phyloP scores from a whole-genome alignment of 805 yeast genomes.

The Schizosaccharomyces lindneri region DNA sequence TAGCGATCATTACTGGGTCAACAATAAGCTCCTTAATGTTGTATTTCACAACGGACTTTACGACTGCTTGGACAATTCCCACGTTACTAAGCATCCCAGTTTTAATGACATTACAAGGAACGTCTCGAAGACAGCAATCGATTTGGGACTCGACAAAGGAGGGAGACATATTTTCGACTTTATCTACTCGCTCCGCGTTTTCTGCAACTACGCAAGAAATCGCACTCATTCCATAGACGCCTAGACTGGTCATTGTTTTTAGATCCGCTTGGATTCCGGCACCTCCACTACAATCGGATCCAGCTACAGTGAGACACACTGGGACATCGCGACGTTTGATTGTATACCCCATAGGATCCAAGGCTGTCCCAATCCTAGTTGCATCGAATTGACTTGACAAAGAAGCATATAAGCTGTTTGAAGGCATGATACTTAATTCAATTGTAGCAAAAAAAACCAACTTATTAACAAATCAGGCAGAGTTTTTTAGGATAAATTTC shows the following conservation, averaged over 20 bases:
- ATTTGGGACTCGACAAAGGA: conserved; percentile 25
- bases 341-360: not conserved
- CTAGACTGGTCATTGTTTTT: not conserved
- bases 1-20: conserved; percentile 69
- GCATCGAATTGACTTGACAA: not conserved
- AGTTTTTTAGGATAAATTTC: too few relatives aligned
- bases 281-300: conserved; percentile 3
- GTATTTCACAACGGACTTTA: conserved; percentile 15
- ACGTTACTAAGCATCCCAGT: conserved; percentile 40
- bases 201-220: conserved; percentile 64
- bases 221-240: conserved; percentile 40
- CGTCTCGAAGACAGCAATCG: conserved; percentile 31
- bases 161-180: conserved; percentile 18
- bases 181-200: conserved; percentile 26
- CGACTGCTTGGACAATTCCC: conserved; percentile 27
- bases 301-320: conserved; percentile 1
- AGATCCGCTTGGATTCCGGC: conserved; percentile 3
- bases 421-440: not conserved
- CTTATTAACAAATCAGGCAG: too few relatives aligned
- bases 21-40: conserved; percentile 24
- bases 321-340: not conserved
- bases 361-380: not conserved
- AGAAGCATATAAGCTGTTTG: not conserved
- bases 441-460: too few relatives aligned
- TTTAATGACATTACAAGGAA: conserved; percentile 40